Conservation (phyloP, 352 stramenopile species). For the Phytopythium cucurbitacearum region DNA sequence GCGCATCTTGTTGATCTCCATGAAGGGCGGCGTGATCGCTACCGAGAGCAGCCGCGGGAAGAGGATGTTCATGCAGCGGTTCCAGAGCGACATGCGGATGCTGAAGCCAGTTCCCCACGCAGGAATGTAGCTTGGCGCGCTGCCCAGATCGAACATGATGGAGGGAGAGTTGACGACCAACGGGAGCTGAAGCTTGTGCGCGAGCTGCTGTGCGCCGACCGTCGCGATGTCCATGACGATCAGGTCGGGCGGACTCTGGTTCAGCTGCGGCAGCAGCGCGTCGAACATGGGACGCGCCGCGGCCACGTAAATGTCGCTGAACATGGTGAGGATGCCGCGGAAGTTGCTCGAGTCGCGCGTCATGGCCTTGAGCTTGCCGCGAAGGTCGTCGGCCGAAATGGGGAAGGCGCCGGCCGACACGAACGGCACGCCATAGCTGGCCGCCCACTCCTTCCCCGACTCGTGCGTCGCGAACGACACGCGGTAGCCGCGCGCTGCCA, state of each 20-base stretch:
- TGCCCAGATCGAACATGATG: slow-evolving; percentile 77
- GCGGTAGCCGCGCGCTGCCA: slow-evolving; percentile 62
- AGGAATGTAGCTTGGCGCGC: slow-evolving; percentile 70
- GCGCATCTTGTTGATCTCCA: slow-evolving; percentile 85
- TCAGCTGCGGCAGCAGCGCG: slow-evolving; percentile 48
- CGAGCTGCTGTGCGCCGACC: slow-evolving; percentile 73
- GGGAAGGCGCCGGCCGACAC: slow-evolving; percentile 71
- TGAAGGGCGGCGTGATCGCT: slow-evolving; percentile 85
- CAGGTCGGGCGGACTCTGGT: slow-evolving; percentile 38
- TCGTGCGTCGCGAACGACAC: slow-evolving; percentile 85
- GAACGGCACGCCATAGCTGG: slow-evolving; percentile 50
- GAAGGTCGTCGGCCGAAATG: slow-evolving; percentile 67
- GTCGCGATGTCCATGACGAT: slow-evolving; percentile 82
- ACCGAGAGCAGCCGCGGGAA: slow-evolving; percentile 83
- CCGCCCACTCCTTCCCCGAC: slow-evolving; percentile 69
- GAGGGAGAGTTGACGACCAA: slow-evolving; percentile 85
- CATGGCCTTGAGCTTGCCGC: slow-evolving; percentile 70
- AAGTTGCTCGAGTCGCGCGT: slow-evolving; percentile 82
- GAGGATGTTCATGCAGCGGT: slow-evolving; percentile 88
- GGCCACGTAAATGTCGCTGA: slow-evolving; percentile 84
- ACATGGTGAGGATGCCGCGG: slow-evolving; percentile 83
- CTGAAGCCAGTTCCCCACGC: slow-evolving; percentile 84
- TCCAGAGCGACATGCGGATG: slow-evolving; percentile 82
- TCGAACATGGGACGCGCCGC: slow-evolving; percentile 79
- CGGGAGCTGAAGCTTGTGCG: slow-evolving; percentile 69